Percentiles rank a stretch among this genome's conserved stretches.
Conservation (phyloP, 495 filamentous ascomycete genomes). For the Aspergillus affinis region DNA sequence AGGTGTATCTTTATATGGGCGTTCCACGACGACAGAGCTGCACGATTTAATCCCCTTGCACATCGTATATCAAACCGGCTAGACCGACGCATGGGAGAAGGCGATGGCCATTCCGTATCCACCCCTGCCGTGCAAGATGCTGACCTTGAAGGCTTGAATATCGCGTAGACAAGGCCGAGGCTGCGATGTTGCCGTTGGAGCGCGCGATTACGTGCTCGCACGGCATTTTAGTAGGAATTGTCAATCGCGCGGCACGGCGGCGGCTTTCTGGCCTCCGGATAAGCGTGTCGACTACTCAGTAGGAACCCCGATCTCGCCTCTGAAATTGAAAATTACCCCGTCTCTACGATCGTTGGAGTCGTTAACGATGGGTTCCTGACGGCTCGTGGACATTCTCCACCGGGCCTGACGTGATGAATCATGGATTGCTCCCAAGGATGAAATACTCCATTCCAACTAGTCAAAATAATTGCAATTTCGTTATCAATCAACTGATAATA, state of each 20-base stretch:
- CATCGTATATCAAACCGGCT: neutral
- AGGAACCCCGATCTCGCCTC: neutral
- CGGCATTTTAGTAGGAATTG: conserved; percentile 20
- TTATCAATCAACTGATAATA: neutral
- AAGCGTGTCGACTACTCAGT: neutral
- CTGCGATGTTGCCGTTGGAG: conserved; percentile 32
- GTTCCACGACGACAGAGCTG: neutral
- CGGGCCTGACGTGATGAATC: neutral
- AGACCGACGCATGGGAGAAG: neutral
- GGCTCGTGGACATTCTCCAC: neutral
- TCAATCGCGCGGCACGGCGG: neutral
- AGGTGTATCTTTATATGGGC: neutral
- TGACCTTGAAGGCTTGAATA: neutral
- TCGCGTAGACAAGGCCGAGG: neutral
- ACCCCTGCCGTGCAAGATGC: neutral
- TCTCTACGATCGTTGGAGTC: neutral
- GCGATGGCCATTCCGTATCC: neutral
- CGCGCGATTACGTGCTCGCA: conserved; percentile 42
- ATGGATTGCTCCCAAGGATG: neutral
- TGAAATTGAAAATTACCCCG: neutral
- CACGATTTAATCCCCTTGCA: neutral
- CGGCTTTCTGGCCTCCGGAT: neutral
- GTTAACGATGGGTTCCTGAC: neutral
- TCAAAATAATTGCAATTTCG: neutral
- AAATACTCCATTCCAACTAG: no score